Evolutionary conservation across 257 asterid genomes (phyloP), one percentile per base, ranked within the genome.

Genomic region (Knoxia roxburghii): DNA sequence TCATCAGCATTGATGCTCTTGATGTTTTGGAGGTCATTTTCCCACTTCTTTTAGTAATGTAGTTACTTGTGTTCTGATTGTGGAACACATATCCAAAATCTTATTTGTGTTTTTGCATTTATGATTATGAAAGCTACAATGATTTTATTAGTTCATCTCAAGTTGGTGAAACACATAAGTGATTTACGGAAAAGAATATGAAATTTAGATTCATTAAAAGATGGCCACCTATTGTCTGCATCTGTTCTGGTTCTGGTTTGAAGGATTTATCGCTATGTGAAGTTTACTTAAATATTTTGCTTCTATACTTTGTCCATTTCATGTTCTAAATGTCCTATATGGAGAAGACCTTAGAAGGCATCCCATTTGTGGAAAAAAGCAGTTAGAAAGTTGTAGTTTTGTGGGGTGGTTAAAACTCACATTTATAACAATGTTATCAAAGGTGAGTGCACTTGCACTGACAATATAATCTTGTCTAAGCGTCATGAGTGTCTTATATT

Each of bases 1-100:
- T 93, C 76, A 87, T 86, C 75, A 84, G 96, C 82, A 90, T 90
- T 70, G 97, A 93, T 71, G 95, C 96, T 71, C 92, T 90, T 40
- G 99, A 93, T 81, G 96, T 93, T 76, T 75, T 93, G 82, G 97
- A 93, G 97, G 99, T 90, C 77, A 67, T 68, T 24, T 66, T 61
- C 62, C 52, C 7, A 0, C 2, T 43, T 7, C 15, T 37, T 56
- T 64, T 18, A 48, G 43, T 24, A 23, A 41, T 40, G 67, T 39
- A 43, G 12, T 64, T 45, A 45, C 7, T 8, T 11, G 20, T 21
- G 21, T 50, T 64, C 2, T 43, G 1, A 14, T 20, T 43, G 10
- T 63, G n/a, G 52, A 23, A 6, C 37, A 14, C 39, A 62, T 24
- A 18, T 2, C 35, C 15, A 48, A 48, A 48, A 30, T 40, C 52